Conservation (phyloP, 352 stramenopile species). For the Thalassiosira exigua region DNA sequence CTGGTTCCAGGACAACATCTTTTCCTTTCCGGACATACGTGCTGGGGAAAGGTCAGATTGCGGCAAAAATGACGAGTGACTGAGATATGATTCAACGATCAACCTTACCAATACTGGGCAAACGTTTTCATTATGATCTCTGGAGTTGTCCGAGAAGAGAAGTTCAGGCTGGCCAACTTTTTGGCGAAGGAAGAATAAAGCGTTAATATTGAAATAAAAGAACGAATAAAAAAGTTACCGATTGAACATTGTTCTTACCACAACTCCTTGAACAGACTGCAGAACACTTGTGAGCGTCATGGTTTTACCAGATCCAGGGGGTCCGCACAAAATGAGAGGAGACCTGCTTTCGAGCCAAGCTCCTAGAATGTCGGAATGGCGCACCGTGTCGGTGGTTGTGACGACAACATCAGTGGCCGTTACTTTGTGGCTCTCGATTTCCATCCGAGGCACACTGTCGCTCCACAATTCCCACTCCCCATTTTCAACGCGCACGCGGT, state of each 20-base stretch:
- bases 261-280: conserved; percentile 96
- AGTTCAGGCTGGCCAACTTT: conserved; percentile 99
- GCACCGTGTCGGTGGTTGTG: conserved; percentile 98
- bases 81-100: too few relatives aligned
- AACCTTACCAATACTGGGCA: conserved; percentile 99
- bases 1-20: conserved; percentile 94
- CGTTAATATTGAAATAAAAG: too few relatives aligned
- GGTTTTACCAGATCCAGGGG: conserved; percentile 96
- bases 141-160: conserved; percentile 97
- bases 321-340: conserved; percentile 75
- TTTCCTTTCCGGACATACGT: conserved; percentile 97
- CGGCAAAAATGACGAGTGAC: too few relatives aligned
- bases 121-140: conserved; percentile 98
- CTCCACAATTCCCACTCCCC: conserved; percentile 97
- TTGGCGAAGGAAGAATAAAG: too few relatives aligned
- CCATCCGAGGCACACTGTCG: conserved; percentile 94
- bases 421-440: conserved; percentile 98
- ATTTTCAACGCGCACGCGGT: conserved; percentile 96
- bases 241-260: too few relatives aligned
- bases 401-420: conserved; percentile 98
- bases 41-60: too few relatives aligned
- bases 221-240: too few relatives aligned
- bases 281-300: conserved; percentile 99
- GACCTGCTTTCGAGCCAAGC: conserved; percentile 96
- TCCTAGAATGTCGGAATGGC: conserved; percentile 97